Evolutionary conservation across 2,329 filamentous ascomycete species (phyloP).

Genomic region (Stagonosporopsis rhizophila): DNA sequence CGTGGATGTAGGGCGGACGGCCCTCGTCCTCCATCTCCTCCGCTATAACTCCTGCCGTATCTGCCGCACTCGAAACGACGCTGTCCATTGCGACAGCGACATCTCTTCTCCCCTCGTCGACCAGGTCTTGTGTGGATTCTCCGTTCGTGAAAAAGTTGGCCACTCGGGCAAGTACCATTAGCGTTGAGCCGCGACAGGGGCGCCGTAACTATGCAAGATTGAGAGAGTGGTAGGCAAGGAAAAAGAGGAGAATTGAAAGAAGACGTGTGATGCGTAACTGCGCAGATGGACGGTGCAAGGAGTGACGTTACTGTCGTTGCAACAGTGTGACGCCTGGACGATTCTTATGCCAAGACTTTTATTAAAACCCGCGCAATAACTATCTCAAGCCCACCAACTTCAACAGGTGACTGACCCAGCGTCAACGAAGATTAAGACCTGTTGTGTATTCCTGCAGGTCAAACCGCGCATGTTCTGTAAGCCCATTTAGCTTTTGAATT

Average conservation of each 20-base stretch:
- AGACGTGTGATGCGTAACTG: conserved; percentile 9
- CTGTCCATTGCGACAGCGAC: conserved; percentile 32
- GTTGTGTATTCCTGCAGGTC: background rate
- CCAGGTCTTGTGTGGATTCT: conserved; percentile 41
- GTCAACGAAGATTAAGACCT: background rate
- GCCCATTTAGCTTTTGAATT: background rate
- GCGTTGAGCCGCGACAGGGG: conserved; percentile 35
- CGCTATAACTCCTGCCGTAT: conserved; percentile 27
- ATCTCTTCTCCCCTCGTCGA: conserved; percentile 48
- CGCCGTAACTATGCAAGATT: conserved; percentile 15
- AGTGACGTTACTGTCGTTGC: conserved; percentile 34
- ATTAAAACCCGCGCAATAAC: background rate
- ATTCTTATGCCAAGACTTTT: conserved; percentile 43
- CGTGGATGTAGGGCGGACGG: conserved; percentile 58
- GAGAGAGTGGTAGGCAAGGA: background rate
- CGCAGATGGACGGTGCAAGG: conserved; percentile 18
- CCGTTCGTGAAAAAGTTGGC: conserved; percentile 55
- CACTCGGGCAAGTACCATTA: conserved; percentile 60
- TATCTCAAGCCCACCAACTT: background rate
- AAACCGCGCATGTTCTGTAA: background rate
- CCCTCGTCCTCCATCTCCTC: conserved; percentile 51
- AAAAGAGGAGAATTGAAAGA: conserved; percentile 8
- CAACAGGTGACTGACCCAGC: background rate
- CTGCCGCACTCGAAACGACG: conserved; percentile 29
- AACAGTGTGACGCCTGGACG: conserved; percentile 26